Percentiles rank a stretch among this genome's conserved stretches.
Conservation (phyloP, 768 basidiomycete species). For the Tricholoma matsutake region DNA sequence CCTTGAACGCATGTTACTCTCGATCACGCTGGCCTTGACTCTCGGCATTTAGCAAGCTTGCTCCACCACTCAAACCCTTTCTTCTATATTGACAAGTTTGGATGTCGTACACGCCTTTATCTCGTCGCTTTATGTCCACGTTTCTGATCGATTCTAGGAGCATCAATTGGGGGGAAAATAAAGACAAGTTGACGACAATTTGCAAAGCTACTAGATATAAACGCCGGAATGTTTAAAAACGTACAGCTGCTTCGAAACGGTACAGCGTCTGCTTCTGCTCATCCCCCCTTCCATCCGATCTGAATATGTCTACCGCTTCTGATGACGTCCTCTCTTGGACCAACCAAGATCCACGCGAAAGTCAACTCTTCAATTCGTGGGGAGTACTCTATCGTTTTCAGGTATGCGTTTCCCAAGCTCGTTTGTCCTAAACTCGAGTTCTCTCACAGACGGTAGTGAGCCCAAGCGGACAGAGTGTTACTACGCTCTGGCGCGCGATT, state of each 20-base stretch:
- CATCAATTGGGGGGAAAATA: conserved; percentile 42
- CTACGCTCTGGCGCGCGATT: conserved; percentile 78
- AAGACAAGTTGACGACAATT: conserved; percentile 31
- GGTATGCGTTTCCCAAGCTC: conserved; percentile 35
- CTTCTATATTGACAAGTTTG: conserved; percentile 73
- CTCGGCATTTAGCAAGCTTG: conserved; percentile 56
- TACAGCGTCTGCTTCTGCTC: conserved; percentile 20
- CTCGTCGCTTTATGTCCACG: conserved; percentile 68
- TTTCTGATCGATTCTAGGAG: conserved; percentile 66
- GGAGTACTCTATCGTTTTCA: conserved; percentile 81
- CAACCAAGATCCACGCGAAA: conserved; percentile 81
- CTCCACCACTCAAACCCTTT: conserved; percentile 69
- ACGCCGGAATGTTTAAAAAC: conserved; percentile 37
- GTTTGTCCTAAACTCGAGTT: conserved; percentile 15
- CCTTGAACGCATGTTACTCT: conserved; percentile 59
- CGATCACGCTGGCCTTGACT: conserved; percentile 64
- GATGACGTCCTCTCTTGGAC: conserved; percentile 85
- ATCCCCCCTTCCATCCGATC: conserved; percentile 23
- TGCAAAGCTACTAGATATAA: conserved; percentile 58
- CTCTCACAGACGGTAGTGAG: conserved; percentile 58
- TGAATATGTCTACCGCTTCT: conserved; percentile 46
- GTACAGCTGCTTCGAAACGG: conserved; percentile 20
- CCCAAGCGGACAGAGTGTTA: conserved; percentile 64
- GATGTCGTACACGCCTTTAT: conserved; percentile 67
- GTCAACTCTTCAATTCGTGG: conserved; percentile 78